These are phyloP conservation scores for Schwanniomyces etchellsii DNA, from an alignment of 1,139 yeast species.

Conservation along the genomic window DNA sequence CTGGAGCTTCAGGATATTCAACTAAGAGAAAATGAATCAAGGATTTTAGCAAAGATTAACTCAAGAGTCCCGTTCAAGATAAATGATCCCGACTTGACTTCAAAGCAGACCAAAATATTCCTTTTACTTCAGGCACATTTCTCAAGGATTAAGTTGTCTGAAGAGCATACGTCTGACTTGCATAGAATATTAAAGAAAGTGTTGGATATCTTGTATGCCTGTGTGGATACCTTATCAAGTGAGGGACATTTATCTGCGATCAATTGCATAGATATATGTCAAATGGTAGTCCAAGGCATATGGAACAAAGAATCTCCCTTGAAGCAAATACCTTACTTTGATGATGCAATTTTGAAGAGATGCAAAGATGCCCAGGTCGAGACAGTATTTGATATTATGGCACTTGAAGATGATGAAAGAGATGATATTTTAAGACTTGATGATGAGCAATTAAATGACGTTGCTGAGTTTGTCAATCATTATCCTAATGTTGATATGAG, in stretches of 20 bases:
- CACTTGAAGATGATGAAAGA: slow-evolving; percentile 76
- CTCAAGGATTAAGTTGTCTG: slow-evolving; percentile 49
- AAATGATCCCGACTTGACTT: slow-evolving; percentile 30
- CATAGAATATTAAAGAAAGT: slow-evolving; percentile 43
- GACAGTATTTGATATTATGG: slow-evolving; percentile 79
- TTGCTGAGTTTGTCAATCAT: slow-evolving; percentile 84
- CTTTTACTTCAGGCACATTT: slow-evolving; percentile 78
- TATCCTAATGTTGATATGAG: slow-evolving; percentile 82
- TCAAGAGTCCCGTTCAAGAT: slow-evolving; percentile 57
- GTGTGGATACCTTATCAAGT: slow-evolving; percentile 72
- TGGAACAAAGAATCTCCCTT: slow-evolving; percentile 82
- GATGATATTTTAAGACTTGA: slow-evolving; percentile 54
- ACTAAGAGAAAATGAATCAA: slow-evolving; percentile 55
- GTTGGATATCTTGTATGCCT: slow-evolving; percentile 53
- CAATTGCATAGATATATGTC: slow-evolving; percentile 81
- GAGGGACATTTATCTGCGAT: slow-evolving; percentile 78
- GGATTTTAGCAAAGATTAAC: slow-evolving; percentile 44
- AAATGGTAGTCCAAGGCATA: slow-evolving; percentile 81
- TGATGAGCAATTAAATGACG: slow-evolving; percentile 46
- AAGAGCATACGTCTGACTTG: slow-evolving; percentile 59
- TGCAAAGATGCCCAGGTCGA: slow-evolving; percentile 55
- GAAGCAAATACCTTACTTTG: slow-evolving; percentile 73
- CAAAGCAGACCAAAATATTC: slow-evolving; percentile 67
- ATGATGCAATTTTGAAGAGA: slow-evolving; percentile 46
- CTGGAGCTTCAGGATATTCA: slow-evolving; percentile 64